Conservation (phyloP, 331 rosid genomes). For the Saraca asoca region DNA sequence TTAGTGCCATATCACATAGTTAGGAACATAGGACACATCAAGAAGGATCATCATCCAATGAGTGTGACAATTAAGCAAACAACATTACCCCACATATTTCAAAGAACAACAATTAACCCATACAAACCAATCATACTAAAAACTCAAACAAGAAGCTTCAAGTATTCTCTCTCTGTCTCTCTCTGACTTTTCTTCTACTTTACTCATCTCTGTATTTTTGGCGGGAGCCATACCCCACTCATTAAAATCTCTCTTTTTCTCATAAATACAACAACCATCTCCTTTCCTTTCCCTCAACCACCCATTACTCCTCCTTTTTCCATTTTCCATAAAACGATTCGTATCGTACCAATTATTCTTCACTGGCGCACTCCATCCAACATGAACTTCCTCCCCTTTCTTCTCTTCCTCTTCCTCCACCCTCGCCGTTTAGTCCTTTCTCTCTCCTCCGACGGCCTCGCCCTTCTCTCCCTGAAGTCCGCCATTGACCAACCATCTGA, state of each 20-base stretch:
- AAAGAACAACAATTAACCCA: too few species aligned
- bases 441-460: slow-evolving; percentile 83
- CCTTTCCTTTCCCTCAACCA: not conserved
- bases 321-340: slow-evolving; percentile 20
- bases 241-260: slow-evolving; percentile 48
- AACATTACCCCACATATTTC: too few species aligned
- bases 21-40: too few species aligned
- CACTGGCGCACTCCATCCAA: not conserved
- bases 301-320: not conserved
- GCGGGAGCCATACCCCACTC: slow-evolving; percentile 65
- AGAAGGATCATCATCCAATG: too few species aligned
- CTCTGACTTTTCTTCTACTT: slow-evolving; percentile 45
- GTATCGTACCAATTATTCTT: not conserved
- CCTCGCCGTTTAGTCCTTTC: slow-evolving; percentile 28
- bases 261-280: slow-evolving; percentile 57
- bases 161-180: not conserved
- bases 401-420: not conserved
- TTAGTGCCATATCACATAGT: too few species aligned
- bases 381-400: not conserved
- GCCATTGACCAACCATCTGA: slow-evolving; percentile 60
- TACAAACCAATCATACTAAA: too few species aligned
- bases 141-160: too few species aligned
- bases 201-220: slow-evolving; percentile 40
- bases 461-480: slow-evolving; percentile 88
- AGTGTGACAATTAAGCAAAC: too few species aligned